Base-by-base conservation (phyloP, 2,329 filamentous ascomycete genomes). In the Leptographium galeiforme region DNA sequence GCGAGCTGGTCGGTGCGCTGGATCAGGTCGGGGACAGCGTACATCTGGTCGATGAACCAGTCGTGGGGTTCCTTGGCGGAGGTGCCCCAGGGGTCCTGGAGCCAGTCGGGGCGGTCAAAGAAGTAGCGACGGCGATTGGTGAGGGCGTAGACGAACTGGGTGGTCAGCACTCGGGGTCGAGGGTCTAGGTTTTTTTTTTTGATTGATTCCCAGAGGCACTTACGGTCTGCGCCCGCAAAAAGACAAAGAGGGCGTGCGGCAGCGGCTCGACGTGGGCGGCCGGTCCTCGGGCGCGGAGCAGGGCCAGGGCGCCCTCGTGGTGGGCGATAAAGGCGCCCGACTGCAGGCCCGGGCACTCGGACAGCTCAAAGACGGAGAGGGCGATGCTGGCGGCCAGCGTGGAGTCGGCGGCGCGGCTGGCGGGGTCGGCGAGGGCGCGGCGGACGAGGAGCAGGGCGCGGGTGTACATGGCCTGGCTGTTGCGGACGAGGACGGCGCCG, bases 291-390 rank as follows among this genome's bases (percentile, higher is more conserved):
- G 57, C 53, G 45, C 57, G 47, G 19, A 62, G 53, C 16, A 62
- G 55, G 18, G 54, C 48, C 44, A 62, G 51, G 14, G 55, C 54
- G 18, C 61, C 61, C 3, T 32, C 25, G 36, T 59, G 57, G 50
- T 62, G 61, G 6, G 59, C 54, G 50, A 44, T n/a, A 48, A 59
- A 61, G 14, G 40, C 61, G 41, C 56, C 41, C 2, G 48, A 8
- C 14, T 33, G 55, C 1, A 34, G 40, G 2, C 54, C 47, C 0
- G 61, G 60, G 18, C 59, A 61, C 51, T 61, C 60, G 49, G 53
- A 52, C 19, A 61, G 43, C 55, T 62, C 61, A 54, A 60, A 62
- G 51, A 59, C 40, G 32, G 59, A 48, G 33, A 61, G 53, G 0
- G 58, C 58, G 53, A 59, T 25, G 44, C 55, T 57, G 14, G 60